Evolutionary conservation across 257 asterid genomes (phyloP), one percentile per base, ranked within the genome.

Genomic region (Vinca minor): DNA sequence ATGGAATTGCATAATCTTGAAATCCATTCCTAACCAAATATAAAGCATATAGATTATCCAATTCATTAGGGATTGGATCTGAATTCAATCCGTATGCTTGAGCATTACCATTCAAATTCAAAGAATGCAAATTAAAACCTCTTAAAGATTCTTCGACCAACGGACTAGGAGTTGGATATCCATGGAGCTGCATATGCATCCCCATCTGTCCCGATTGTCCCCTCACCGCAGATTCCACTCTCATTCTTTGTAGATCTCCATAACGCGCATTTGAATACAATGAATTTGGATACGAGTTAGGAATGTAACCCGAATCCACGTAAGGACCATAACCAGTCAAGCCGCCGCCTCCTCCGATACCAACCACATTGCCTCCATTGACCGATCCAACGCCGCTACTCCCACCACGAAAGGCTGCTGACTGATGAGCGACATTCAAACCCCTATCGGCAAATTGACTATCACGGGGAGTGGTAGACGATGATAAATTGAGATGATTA

Each of bases 171-270:
- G 18, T 50, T 1, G 62, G 20, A 35, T 59, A 49, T 14, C 67
- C 58, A 9, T 59, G 73, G 3, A 66, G 59, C 8, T 56, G 70
- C 35, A 20, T 18, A 59, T 47, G 29, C n/a, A 49, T 41, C 2
- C 72, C 80, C 63, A 63, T 32, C 21, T n/a, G n/a, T n/a, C n/a
- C n/a, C n/a, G n/a, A n/a, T n/a, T 68, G 78, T 15, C 71, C 81
- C 13, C 67, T 66, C 0, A 76, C 82, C 0, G 82, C 87, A 0
- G 78, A 75, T 59, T 77, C 78, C 53, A 64, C 66, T 67, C 87
- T 71, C 79, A 72, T 46, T 31, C 77, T 72, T n/a, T 65, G 73
- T 6, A 79, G 14, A 32, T 69, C 73, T 5, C 59, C 63, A 14
- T 59, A 45, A 1, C n/a, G 64, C 11, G 45, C n/a, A n/a, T n/a